Evolutionary conservation across 208 protist genomes (phyloP).

Genomic region (Ichthyophonus hoferi): DNA sequence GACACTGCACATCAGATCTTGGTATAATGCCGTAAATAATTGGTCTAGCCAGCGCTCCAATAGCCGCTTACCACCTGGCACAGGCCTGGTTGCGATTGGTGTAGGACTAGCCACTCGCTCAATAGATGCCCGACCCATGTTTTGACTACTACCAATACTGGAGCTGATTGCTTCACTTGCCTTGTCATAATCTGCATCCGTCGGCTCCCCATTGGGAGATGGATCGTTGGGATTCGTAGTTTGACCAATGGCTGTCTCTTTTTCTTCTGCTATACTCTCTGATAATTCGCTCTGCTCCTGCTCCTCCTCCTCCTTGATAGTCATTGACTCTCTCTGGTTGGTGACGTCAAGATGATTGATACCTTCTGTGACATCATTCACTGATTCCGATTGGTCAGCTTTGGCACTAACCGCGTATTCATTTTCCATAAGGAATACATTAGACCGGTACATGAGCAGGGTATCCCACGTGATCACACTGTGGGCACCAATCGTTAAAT

Average conservation of each 20-base stretch:
- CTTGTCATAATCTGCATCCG: too few species aligned
- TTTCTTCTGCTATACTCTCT: neutral
- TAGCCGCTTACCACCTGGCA: constrained; percentile 18
- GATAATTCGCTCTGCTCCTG: neutral
- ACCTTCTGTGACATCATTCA: too few species aligned
- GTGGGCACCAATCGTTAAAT: neutral
- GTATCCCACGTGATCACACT: constrained; percentile 16
- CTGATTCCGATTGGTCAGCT: too few species aligned
- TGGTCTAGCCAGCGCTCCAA: constrained; percentile 27
- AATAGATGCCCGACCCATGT: too few species aligned
- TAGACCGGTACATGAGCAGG: constrained; percentile 12
- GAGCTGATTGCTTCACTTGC: too few species aligned
- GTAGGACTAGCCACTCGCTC: too few species aligned
- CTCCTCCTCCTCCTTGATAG: neutral
- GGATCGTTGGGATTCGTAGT: too few species aligned
- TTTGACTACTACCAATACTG: too few species aligned
- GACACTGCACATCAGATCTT: constrained; percentile 6
- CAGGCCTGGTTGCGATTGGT: neutral
- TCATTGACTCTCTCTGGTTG: neutral
- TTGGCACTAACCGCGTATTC: too few species aligned
- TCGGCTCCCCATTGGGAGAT: too few species aligned
- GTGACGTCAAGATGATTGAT: too few species aligned
- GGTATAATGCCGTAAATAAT: constrained; percentile 18
- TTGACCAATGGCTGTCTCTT: neutral
- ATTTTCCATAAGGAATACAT: constrained; percentile 25